phyloP scores from a whole-genome alignment of 768 basidiomycete species.

The Auricularia sp. region DNA sequence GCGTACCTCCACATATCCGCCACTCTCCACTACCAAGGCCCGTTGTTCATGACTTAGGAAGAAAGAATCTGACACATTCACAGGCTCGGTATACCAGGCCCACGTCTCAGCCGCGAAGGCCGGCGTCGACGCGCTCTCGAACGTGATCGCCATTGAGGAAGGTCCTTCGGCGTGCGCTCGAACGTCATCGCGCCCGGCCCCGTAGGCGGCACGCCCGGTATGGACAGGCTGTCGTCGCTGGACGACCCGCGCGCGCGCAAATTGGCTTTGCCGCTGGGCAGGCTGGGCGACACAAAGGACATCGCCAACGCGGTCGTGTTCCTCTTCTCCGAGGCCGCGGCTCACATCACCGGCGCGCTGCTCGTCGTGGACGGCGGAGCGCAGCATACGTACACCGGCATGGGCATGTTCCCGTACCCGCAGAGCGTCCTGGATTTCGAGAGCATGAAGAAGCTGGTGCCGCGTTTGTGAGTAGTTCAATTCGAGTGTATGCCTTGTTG shows the following conservation, averaged over 20 bases:
- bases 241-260: slow-evolving; percentile 8
- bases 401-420: not conserved
- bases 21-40: slow-evolving; percentile 77
- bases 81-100: slow-evolving; percentile 38
- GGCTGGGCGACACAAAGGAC: slow-evolving; percentile 14
- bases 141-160: slow-evolving; percentile 84
- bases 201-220: slow-evolving; percentile 64
- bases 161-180: slow-evolving; percentile 86
- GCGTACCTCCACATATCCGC: slow-evolving; percentile 85
- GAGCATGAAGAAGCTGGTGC: not conserved
- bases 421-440: not conserved
- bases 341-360: slow-evolving; percentile 25
- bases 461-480: not conserved
- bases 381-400: slow-evolving; percentile 4
- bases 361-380: slow-evolving; percentile 16
- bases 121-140: slow-evolving; percentile 79
- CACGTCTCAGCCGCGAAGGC: slow-evolving; percentile 96
- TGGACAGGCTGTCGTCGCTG: slow-evolving; percentile 21
- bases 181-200: slow-evolving; percentile 81
- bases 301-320: slow-evolving; percentile 27
- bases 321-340: slow-evolving; percentile 27
- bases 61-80: not conserved
- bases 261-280: slow-evolving; percentile 6
- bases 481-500: not conserved
- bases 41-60: slow-evolving; percentile 7